Conservation (phyloP, 2,329 filamentous ascomycete species). For the Alternaria arborescens region DNA sequence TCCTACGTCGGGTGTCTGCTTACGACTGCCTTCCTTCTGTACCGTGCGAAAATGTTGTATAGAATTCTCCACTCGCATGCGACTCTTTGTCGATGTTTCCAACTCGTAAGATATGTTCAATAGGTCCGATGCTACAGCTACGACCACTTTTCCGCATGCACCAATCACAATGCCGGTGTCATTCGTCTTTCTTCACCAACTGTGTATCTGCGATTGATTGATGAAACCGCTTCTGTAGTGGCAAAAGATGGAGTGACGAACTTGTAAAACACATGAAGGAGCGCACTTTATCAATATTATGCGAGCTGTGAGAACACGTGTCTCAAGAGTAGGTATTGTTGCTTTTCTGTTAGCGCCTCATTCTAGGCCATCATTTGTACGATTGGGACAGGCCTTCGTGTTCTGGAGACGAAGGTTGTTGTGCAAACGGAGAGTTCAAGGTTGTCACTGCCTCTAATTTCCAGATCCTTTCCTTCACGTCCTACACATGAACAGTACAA, state of each 20-base stretch:
- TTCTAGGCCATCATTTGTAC: too few relatives aligned
- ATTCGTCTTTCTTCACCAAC: not conserved
- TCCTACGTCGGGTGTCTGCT: not conserved
- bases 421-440: too few relatives aligned
- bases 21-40: not conserved
- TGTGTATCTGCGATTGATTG: not conserved
- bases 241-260: not conserved
- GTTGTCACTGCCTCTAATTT: too few relatives aligned
- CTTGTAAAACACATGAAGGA: not conserved
- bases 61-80: not conserved
- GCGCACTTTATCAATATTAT: not conserved
- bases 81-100: not conserved
- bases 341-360: too few relatives aligned
- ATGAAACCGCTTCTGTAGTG: not conserved
- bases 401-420: too few relatives aligned
- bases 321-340: too few relatives aligned
- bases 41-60: not conserved
- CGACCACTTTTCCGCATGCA: not conserved
- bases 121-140: not conserved
- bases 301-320: too few relatives aligned
- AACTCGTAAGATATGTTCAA: not conserved
- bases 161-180: not conserved
- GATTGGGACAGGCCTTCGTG: too few relatives aligned
- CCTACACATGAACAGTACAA: too few relatives aligned
- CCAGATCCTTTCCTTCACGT: too few relatives aligned